These are phyloP conservation scores for Acacia crassicarpa DNA, from an alignment of 306 rosid genomes.

Conservation along the genomic window DNA sequence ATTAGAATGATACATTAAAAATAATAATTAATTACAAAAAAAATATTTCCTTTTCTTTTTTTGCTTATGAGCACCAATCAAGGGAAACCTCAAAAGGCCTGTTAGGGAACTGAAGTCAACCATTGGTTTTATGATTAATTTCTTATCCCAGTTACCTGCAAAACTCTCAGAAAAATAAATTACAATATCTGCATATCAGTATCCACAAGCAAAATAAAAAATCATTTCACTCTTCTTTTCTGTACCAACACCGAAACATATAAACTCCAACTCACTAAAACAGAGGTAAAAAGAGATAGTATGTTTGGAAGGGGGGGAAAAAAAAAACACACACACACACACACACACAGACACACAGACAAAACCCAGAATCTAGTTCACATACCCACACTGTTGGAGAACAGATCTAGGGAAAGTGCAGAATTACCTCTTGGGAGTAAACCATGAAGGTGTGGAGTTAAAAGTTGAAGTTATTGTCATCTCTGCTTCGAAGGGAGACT, in stretches of 20 bases:
- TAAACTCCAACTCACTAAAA: neutral
- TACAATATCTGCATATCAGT: neutral
- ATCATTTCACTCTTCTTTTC: neutral
- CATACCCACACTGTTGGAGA: slow-evolving; percentile 13
- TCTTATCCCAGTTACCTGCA: neutral
- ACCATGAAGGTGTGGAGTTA: slow-evolving; percentile 65
- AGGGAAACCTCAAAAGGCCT: neutral
- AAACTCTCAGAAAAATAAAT: neutral
- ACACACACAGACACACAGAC: neutral
- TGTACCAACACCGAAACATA: neutral
- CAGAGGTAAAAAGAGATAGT: neutral
- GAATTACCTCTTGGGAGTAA: slow-evolving; percentile 73
- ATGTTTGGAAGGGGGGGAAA: too few relatives aligned
- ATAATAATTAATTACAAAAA: neutral
- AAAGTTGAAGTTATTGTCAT: slow-evolving; percentile 1
- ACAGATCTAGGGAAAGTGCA: slow-evolving; percentile 9
- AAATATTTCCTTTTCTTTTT: neutral
- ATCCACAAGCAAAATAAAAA: neutral
- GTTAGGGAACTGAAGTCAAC: neutral
- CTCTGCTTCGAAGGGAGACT: slow-evolving; percentile 14
- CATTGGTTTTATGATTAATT: neutral
- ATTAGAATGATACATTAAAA: neutral
- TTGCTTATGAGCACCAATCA: neutral
- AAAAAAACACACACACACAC: neutral
- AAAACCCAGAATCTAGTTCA: neutral